A percentile compares a stretch with the other conserved stretches of the same genome.
Evolutionary conservation across 73 alveolate genomes (phyloP).

Genomic region (Tetrahymena elliotti): DNA sequence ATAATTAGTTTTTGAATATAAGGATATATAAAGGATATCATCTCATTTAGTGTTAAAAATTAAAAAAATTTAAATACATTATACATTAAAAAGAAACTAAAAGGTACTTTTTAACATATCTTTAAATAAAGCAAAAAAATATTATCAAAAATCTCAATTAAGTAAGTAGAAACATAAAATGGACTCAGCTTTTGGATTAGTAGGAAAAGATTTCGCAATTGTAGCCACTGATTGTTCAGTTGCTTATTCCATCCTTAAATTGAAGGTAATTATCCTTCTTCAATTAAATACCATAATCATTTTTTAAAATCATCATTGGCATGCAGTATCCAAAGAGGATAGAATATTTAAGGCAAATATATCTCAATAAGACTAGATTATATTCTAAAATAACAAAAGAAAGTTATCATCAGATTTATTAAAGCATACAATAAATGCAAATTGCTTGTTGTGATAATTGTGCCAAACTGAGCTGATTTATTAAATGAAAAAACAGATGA

Average conservation of each 20-base stretch:
- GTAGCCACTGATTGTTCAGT: slow-evolving; percentile 37
- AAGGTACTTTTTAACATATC: neutral
- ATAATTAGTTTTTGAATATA: neutral
- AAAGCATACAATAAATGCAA: neutral
- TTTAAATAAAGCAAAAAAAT: neutral
- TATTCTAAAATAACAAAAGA: neutral
- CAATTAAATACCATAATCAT: neutral
- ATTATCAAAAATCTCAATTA: neutral
- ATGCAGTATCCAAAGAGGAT: neutral
- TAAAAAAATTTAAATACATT: neutral
- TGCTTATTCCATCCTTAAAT: slow-evolving; percentile 26
- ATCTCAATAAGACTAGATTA: too few species aligned
- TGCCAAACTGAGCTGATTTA: neutral
- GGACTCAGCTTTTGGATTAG: slow-evolving; percentile 40
- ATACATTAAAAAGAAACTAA: neutral
- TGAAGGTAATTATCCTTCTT: neutral
- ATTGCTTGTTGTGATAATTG: neutral
- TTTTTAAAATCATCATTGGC: neutral
- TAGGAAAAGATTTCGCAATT: slow-evolving; percentile 32
- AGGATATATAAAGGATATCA: neutral
- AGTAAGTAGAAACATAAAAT: neutral
- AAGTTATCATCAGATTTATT: neutral
- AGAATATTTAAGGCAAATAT: neutral
- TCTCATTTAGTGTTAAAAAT: neutral
- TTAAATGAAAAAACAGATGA: too few species aligned